A percentile compares a stretch with the other conserved stretches of the same genome.
Evolutionary conservation across 108 stramenopile genomes (phyloP).

Genomic region (Chaetoceros muelleri): DNA sequence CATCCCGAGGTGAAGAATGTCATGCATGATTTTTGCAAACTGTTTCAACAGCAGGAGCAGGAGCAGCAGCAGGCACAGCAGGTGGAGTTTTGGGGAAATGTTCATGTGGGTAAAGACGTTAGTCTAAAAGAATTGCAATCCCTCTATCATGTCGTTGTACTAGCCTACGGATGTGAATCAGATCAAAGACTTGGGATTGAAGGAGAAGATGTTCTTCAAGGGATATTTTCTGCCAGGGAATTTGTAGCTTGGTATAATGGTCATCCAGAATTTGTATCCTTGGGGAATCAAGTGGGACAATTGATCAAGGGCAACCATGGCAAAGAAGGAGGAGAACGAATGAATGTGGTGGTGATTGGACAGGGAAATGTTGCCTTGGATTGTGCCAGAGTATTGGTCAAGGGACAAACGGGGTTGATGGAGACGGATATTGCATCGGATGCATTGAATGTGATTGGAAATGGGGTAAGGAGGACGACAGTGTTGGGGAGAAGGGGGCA

Average conservation of each 20-base stretch:
- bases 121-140: conserved; percentile 46
- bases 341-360: conserved; percentile 79
- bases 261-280: conserved; percentile 36
- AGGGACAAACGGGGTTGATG: conserved; percentile 56
- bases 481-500: conserved; percentile 93
- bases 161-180: conserved; percentile 89
- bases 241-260: conserved; percentile 98
- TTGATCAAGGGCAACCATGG: conserved; percentile 1
- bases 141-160: conserved; percentile 74
- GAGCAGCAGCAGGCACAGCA: conserved; percentile 19
- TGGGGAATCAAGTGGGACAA: conserved; percentile 10
- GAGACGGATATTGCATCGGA: conserved; percentile 76
- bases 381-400: conserved; percentile 86
- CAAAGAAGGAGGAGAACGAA: conserved; percentile 8
- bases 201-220: conserved; percentile 36
- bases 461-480: conserved; percentile 34
- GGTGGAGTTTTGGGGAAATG: conserved; percentile 70
- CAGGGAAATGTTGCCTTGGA: conserved; percentile 98
- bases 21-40: conserved; percentile 76
- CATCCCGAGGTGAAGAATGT: conserved; percentile 98
- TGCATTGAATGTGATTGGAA: conserved; percentile 59
- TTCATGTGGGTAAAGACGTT: conserved; percentile 65
- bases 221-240: conserved; percentile 80
- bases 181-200: conserved; percentile 42
- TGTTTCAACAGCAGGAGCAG: conserved; percentile 20